Evolutionary conservation across 768 basidiomycete genomes (phyloP).

Genomic region (Tubosaeta sp.): DNA sequence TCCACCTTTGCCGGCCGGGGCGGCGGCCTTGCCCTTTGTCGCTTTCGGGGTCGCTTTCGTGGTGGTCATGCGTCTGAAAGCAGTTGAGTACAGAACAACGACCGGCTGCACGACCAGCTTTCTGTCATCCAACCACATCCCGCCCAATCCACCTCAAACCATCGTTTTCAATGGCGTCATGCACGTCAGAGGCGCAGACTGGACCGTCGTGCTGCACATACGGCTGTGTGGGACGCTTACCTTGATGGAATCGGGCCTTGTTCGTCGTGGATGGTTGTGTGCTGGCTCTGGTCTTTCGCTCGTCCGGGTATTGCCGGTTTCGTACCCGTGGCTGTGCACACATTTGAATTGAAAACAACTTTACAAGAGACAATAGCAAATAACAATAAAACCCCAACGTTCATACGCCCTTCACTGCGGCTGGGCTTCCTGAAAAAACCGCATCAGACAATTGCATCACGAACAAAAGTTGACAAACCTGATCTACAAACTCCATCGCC

Average conservation of each 20-base stretch:
- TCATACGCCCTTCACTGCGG: slow-evolving; percentile 32
- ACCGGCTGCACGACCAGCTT: neutral
- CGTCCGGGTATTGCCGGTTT: slow-evolving; percentile 23
- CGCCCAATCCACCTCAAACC: slow-evolving; percentile 19
- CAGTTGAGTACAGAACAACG: slow-evolving; percentile 3
- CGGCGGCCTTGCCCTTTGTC: slow-evolving; percentile 51
- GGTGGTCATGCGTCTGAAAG: slow-evolving; percentile 52
- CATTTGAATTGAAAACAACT: neutral
- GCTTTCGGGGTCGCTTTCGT: slow-evolving; percentile 67
- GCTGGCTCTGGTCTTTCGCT: neutral
- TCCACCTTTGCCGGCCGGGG: slow-evolving; percentile 27
- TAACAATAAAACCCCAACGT: slow-evolving; percentile 15
- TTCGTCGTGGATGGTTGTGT: slow-evolving; percentile 19
- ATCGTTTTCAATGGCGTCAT: neutral
- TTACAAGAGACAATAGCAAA: slow-evolving; percentile 15
- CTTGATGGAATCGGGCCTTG: slow-evolving; percentile 28
- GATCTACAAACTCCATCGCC: slow-evolving; percentile 92
- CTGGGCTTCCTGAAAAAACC: slow-evolving; percentile 39
- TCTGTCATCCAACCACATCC: slow-evolving; percentile 17
- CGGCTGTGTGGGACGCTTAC: slow-evolving; percentile 10
- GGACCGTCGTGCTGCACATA: neutral
- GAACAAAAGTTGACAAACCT: slow-evolving; percentile 40
- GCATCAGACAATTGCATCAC: neutral
- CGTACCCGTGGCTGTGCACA: slow-evolving; percentile 21
- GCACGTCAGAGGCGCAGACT: neutral